Evolutionary conservation across 2,329 filamentous ascomycete genomes (phyloP).

Genomic region (Aspergillus ochraceoroseus): DNA sequence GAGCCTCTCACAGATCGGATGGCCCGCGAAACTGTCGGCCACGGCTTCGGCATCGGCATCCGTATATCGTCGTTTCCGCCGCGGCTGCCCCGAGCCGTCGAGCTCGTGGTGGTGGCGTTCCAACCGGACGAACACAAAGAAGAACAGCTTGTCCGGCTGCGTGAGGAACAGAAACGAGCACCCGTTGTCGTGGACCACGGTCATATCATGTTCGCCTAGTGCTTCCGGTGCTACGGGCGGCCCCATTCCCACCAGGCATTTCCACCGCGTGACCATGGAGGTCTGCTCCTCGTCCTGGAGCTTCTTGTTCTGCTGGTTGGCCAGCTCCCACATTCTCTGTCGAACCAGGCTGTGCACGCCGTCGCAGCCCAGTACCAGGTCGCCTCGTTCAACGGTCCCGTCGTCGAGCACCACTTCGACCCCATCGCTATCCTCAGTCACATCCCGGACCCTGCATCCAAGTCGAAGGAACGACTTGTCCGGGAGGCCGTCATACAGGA

Average conservation of each 20-base stretch:
- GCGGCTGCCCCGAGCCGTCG: too few relatives aligned
- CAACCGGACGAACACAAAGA: background rate
- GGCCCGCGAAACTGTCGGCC: conserved; percentile 27
- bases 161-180: conserved; percentile 1
- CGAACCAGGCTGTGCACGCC: conserved; percentile 1
- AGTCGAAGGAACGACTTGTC: conserved; percentile 31
- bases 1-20: conserved; percentile 23
- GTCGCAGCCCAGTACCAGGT: background rate
- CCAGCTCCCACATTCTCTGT: background rate
- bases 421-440: conserved; percentile 21
- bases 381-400: conserved; percentile 24
- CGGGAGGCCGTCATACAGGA: conserved; percentile 18
- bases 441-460: conserved; percentile 25
- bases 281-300: too few relatives aligned
- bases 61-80: conserved; percentile 17
- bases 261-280: background rate
- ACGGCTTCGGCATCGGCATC: conserved; percentile 26
- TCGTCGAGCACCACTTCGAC: conserved; percentile 30
- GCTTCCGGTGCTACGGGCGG: background rate
- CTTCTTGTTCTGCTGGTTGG: too few relatives aligned
- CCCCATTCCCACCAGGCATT: background rate
- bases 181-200: background rate
- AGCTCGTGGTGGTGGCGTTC: too few relatives aligned
- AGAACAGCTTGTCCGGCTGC: background rate
- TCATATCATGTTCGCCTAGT: background rate